These are phyloP conservation scores for Leishmania major DNA, from an alignment of 208 protist genomes.

Conservation along the genomic window DNA sequence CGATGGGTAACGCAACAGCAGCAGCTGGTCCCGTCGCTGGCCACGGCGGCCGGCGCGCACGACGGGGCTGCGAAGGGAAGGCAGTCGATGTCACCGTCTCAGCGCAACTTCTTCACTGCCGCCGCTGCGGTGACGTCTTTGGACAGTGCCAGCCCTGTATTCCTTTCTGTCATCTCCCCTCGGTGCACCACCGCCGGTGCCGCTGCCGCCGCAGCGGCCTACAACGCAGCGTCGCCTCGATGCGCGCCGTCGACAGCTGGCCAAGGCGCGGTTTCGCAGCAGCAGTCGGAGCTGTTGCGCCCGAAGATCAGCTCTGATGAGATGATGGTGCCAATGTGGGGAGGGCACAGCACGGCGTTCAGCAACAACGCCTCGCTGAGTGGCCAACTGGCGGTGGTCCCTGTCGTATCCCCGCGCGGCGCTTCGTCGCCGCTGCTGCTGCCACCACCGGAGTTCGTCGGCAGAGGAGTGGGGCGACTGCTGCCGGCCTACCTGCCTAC, in stretches of 20 bases:
- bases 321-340: background rate
- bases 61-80: background rate
- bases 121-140: background rate
- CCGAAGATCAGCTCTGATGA: background rate
- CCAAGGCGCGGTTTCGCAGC: background rate
- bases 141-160: background rate
- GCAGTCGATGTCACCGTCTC: background rate
- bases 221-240: background rate
- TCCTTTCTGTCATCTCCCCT: background rate
- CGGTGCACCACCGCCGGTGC: background rate
- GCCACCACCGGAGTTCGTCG: background rate
- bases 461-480: background rate
- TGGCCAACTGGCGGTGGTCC: background rate
- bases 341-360: background rate
- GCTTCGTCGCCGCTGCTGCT: background rate
- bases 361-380: background rate
- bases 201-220: background rate
- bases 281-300: background rate
- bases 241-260: background rate
- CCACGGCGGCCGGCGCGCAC: background rate
- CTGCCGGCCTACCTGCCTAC: background rate
- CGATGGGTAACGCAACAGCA: slow-evolving; percentile 26
- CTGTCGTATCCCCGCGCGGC: background rate
- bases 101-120: background rate
- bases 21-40: background rate